Percentiles rank a stretch among this genome's conserved stretches.
phyloP scores from a whole-genome alignment of 306 rosid genomes.

The Erythrophleum fordii region DNA sequence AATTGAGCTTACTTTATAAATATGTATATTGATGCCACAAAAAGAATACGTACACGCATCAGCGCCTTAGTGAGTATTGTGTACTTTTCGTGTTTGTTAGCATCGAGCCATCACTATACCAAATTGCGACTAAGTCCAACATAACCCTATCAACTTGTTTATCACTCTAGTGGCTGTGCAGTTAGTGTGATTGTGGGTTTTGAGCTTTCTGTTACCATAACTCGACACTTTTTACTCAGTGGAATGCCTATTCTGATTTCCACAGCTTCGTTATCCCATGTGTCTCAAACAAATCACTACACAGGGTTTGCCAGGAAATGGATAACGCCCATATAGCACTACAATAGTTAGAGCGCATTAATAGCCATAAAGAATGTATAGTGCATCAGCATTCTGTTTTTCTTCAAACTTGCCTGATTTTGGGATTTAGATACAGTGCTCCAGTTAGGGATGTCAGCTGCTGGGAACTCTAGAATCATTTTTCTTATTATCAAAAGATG shows the following conservation, averaged over 20 bases:
- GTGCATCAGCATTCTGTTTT: not conserved
- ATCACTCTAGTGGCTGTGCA: not conserved
- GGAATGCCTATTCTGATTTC: conserved; percentile 50
- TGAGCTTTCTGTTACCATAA: conserved; percentile 20
- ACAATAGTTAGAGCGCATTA: not conserved
- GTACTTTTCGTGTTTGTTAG: conserved; percentile 33
- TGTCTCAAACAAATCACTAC: conserved; percentile 24
- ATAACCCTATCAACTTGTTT: conserved; percentile 23
- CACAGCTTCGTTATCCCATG: conserved; percentile 33
- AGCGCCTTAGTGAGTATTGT: conserved; percentile 25
- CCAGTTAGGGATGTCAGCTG: not conserved
- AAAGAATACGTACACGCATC: not conserved
- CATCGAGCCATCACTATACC: conserved; percentile 41
- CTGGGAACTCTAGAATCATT: not conserved
- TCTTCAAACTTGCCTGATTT: not conserved
- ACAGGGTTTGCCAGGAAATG: conserved; percentile 17
- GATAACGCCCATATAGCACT: not conserved
- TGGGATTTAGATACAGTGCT: not conserved
- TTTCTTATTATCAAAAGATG: not conserved
- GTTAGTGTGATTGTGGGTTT: conserved; percentile 44
- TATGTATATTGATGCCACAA: not conserved
- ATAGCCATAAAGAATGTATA: conserved; percentile 2
- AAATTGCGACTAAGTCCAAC: conserved; percentile 19
- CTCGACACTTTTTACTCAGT: conserved; percentile 27
- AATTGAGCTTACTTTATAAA: not conserved